phyloP scores from a whole-genome alignment of 225 moss, liverwort and hornwort species.

The Rhytidiadelphus loreus region DNA sequence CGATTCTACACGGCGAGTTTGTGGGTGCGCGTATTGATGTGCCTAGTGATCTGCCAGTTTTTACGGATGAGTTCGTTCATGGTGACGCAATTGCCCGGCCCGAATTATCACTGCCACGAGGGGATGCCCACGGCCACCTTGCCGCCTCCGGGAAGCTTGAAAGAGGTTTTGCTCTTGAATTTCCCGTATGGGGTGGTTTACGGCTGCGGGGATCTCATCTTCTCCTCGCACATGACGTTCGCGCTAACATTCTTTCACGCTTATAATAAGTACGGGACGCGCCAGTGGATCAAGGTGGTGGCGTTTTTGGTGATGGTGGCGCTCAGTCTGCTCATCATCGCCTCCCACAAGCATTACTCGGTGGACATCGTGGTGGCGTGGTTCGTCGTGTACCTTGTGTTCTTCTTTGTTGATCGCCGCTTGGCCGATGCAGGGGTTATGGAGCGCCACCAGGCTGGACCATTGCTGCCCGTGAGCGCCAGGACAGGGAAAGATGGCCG shows the following conservation, averaged over 20 bases:
- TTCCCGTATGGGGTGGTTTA: constrained; percentile 90
- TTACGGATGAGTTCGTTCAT: constrained; percentile 72
- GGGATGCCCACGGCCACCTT: constrained; percentile 71
- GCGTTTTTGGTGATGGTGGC: constrained; percentile 55
- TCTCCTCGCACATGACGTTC: constrained; percentile 98
- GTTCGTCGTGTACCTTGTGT: constrained; percentile 77
- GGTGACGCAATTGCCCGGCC: constrained; percentile 91
- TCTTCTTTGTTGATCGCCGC: constrained; percentile 84
- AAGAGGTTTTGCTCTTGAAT: constrained; percentile 77
- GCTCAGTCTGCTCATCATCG: constrained; percentile 83
- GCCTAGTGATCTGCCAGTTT: constrained; percentile 75
- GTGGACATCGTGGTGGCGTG: constrained; percentile 97
- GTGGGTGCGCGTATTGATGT: constrained; percentile 72
- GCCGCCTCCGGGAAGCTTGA: constrained; percentile 61
- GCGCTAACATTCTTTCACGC: constrained; percentile 81
- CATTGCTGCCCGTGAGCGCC: constrained; percentile 23
- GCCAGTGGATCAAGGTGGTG: constrained; percentile 66
- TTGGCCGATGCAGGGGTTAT: constrained; percentile 56
- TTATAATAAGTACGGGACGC: constrained; percentile 80
- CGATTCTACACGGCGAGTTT: constrained; percentile 84
- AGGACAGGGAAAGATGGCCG: constrained; percentile 31
- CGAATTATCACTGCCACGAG: constrained; percentile 93
- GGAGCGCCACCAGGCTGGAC: constrained; percentile 18
- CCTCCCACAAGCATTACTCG: constrained; percentile 93
- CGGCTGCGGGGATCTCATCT: constrained; percentile 93